A percentile compares a stretch with the other conserved stretches of the same genome.
These are phyloP conservation scores for Elongisporangium senticosum DNA, from an alignment of 352 stramenopile genomes.

Conservation along the genomic window DNA sequence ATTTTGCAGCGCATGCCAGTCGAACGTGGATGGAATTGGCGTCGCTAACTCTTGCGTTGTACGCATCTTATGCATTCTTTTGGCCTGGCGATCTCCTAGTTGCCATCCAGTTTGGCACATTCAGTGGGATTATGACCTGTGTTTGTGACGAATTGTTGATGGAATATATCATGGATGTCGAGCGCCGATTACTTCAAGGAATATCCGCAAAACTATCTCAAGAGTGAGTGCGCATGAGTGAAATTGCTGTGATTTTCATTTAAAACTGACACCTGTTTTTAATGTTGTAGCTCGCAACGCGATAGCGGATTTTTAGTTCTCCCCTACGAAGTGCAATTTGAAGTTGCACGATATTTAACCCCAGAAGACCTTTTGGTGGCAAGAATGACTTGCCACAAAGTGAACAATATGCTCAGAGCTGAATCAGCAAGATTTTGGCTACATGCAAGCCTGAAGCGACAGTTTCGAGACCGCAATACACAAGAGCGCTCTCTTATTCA, in stretches of 20 bases:
- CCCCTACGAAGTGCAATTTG: slow-evolving; percentile 78
- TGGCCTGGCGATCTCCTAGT: slow-evolving; percentile 67
- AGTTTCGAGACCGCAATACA: slow-evolving; percentile 41
- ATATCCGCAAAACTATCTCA: slow-evolving; percentile 33
- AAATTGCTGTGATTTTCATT: background rate
- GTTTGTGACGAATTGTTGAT: slow-evolving; percentile 67
- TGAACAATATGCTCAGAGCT: slow-evolving; percentile 80
- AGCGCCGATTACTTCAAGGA: slow-evolving; percentile 55
- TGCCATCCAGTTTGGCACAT: slow-evolving; percentile 71
- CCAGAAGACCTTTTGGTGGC: slow-evolving; percentile 75
- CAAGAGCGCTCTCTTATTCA: slow-evolving; percentile 45
- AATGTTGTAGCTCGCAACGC: slow-evolving; percentile 42
- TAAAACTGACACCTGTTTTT: background rate
- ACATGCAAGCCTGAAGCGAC: slow-evolving; percentile 70
- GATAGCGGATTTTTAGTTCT: slow-evolving; percentile 60
- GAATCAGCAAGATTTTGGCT: slow-evolving; percentile 83
- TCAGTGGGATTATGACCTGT: slow-evolving; percentile 58
- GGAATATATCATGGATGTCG: slow-evolving; percentile 53
- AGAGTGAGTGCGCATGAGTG: slow-evolving; percentile 24
- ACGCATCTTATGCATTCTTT: slow-evolving; percentile 59
- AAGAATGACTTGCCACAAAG: slow-evolving; percentile 67
- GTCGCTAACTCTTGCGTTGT: slow-evolving; percentile 51
- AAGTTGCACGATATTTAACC: slow-evolving; percentile 66
- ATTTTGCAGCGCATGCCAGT: slow-evolving; percentile 48
- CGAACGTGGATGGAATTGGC: slow-evolving; percentile 54